Base-by-base conservation (phyloP, 1,139 yeast genomes). In the Saccharomyces pastorianus region DNA sequence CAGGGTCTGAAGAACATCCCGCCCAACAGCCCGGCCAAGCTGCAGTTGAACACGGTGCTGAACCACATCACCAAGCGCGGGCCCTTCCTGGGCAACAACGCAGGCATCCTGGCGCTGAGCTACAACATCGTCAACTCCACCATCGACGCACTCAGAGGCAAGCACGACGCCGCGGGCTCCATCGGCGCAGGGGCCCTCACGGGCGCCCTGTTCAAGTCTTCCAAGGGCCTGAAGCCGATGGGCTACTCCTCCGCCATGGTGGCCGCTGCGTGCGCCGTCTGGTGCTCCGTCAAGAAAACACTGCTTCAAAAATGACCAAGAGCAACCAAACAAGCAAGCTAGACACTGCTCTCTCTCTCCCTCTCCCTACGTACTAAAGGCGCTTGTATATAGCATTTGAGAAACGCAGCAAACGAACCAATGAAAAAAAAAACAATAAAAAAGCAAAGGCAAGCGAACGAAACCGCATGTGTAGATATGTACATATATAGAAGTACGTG, bases 51-150 rank as follows among this genome's bases (percentile, higher is more conserved):
- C 76, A 90, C 96, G 25, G 79, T 93, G 52, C 81, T 93, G 68
- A 93, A 93, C 77, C 90, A 89, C 67, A 81, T 93, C 67, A 93
- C 99, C 47, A 85, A 90, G 68, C 84, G 96, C 71, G 99, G 99
- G 55, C 99, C 99, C 31, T 91, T 82, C 72, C 74, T 91, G 68
- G 99, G 98, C 63, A 93, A 93, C 76, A 84, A 86, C 50, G 95
- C 96, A 9, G 99, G 98, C 74, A 96, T 90, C 25, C 79, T 93
- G 65, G 96, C 97, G 34, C 75, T 93, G 65, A 81, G 88, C 58
- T 93, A 93, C 73, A 93, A 93, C 74, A 72, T 91, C 63, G 77
- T 89, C 63, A 93, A 90, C 72, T 83, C 95, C 38, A 70, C 85
- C 14, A 77, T 93, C 61, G 98, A 89, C 69, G 80, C 82, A 50